phyloP scores from a whole-genome alignment of 2,329 filamentous ascomycete genomes.

The Nigrospora oryzae region DNA sequence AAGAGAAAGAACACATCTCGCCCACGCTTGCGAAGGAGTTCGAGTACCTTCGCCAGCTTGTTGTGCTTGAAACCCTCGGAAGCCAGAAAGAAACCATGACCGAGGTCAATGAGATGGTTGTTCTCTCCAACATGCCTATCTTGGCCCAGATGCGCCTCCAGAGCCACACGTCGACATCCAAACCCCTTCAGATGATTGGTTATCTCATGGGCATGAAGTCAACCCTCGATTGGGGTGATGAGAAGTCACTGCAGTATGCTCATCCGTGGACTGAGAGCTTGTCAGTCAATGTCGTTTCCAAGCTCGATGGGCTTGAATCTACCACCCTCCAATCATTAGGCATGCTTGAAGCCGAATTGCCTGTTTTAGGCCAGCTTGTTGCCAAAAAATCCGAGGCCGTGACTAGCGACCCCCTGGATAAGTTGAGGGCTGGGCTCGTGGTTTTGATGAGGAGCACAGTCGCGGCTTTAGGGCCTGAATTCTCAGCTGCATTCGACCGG shows the following conservation, averaged over 20 bases:
- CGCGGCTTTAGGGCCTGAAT: constrained; percentile 25
- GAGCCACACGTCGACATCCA: constrained; percentile 25
- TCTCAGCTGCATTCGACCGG: constrained; percentile 16
- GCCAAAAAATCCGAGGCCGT: constrained; percentile 40
- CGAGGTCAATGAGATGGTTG: constrained; percentile 27
- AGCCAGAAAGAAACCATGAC: constrained; percentile 12
- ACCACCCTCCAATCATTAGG: constrained; percentile 53
- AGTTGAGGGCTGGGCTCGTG: constrained; percentile 40
- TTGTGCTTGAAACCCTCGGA: constrained; percentile 29
- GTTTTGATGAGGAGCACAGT: constrained; percentile 34
- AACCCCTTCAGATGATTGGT: constrained; percentile 37
- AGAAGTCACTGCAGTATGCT: constrained; percentile 10
- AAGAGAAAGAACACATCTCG: constrained; percentile 31
- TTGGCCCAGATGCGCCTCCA: constrained; percentile 33
- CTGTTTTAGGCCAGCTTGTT: constrained; percentile 48
- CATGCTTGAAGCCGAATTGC: constrained; percentile 57
- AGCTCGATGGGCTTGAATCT: constrained; percentile 39
- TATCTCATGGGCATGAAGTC: constrained; percentile 26
- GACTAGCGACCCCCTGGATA: constrained; percentile 36
- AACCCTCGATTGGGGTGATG: constrained; percentile 4
- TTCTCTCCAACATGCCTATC: constrained; percentile 39
- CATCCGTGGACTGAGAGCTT: constrained; percentile 39
- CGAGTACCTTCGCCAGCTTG: constrained; percentile 45
- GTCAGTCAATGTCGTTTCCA: constrained; percentile 44
- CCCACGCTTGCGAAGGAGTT: constrained; percentile 49